Evolutionary conservation across 2,329 filamentous ascomycete species (phyloP).

Genomic region (Aspergillus quadrilineatus): DNA sequence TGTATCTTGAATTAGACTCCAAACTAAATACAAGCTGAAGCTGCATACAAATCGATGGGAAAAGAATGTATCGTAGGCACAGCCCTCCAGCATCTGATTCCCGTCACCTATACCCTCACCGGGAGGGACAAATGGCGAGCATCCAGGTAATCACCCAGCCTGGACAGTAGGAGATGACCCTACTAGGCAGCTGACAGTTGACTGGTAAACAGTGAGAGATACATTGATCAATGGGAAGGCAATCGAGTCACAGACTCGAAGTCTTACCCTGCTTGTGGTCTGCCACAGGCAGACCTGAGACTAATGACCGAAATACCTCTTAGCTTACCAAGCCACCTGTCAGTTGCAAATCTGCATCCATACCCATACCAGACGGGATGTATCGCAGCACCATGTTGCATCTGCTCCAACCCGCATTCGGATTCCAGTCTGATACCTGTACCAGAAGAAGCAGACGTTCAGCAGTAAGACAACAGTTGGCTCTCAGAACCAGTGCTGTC

Average conservation of each 20-base stretch:
- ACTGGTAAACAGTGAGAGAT: background rate
- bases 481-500: conserved; percentile 20
- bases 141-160: conserved; percentile 46
- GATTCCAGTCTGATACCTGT: conserved; percentile 43
- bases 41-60: conserved; percentile 18
- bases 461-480: conserved; percentile 23
- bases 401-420: conserved; percentile 17
- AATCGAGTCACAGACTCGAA: conserved; percentile 36
- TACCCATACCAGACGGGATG: conserved; percentile 40
- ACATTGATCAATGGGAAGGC: conserved; percentile 2
- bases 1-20: conserved; percentile 22
- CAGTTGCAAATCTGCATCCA: conserved; percentile 20
- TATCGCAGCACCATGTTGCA: conserved; percentile 21
- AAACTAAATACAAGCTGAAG: conserved; percentile 26
- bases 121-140: conserved; percentile 30
- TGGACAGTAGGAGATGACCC: conserved; percentile 57
- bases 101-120: conserved; percentile 32
- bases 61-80: conserved; percentile 28
- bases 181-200: conserved; percentile 31
- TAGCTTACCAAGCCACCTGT: background rate
- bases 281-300: conserved; percentile 29
- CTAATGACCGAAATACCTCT: conserved; percentile 1
- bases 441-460: conserved; percentile 41
- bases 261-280: conserved; percentile 28
- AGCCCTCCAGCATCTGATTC: conserved; percentile 55